Evolutionary conservation across 768 basidiomycete species (phyloP), one percentile per base, ranked within the genome.

Genomic region (Suillus sp.): DNA sequence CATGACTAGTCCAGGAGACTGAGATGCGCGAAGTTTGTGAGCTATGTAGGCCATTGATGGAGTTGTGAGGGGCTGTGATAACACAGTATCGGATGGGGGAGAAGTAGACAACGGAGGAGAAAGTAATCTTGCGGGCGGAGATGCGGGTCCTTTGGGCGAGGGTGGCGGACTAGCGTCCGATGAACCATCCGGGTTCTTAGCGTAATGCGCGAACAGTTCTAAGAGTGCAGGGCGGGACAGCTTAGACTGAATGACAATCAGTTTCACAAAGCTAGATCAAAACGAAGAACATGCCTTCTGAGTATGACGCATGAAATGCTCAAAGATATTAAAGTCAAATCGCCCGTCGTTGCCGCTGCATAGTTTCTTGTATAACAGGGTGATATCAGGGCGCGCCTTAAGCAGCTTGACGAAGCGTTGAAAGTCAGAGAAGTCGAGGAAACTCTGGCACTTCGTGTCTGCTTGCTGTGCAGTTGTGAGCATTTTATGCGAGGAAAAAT

Each of bases 301-400:
- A 5, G 69, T 72, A 9, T 78, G 68, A 18, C 71, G 76, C 75
- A 91, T 80, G 68, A 91, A 90, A 32, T 67, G 62, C 47, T 77
- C 76, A 66, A 90, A 89, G 0, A 72, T 27, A 38, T 16, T 59
- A 72, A 81, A 64, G 72, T 75, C 57, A 84, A 75, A 10, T 54
- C 68, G 48, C 59, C 81, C 80, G 2, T 75, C 63, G 9, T 71
- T 66, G 37, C 66, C 61, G 0, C 64, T 74, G 42, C 72, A 72
- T 30, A 86, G 65, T 35, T 73, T 76, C 64, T 77, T 77, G 73
- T 89, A 91, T 9, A 97, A 75, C 0, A 78, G 70, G 60, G 91
- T 87, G 1, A 99, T 73, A 55, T 99, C 96, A 0, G 91, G 88
- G 18, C 96, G 86, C n/a, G 83, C 80, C 72, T 95, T 96, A 62